These are phyloP conservation scores for Chionographis japonica DNA, from an alignment of 106 monocot species.

Conservation along the genomic window DNA sequence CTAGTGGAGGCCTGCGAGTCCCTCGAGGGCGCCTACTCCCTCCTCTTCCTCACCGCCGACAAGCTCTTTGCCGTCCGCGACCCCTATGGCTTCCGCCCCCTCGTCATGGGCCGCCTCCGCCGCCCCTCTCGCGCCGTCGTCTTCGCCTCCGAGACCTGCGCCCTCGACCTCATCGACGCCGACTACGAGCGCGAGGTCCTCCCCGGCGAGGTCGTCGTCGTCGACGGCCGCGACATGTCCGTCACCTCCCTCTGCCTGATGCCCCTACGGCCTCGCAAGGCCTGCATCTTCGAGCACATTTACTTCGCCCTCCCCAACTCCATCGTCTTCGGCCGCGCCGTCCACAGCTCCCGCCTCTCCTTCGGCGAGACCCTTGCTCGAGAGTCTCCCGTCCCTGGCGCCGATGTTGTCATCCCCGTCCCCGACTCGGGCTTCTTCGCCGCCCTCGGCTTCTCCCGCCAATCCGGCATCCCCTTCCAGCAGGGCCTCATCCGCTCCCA, in stretches of 20 bases:
- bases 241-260: slow-evolving; percentile 54
- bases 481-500: slow-evolving; percentile 86
- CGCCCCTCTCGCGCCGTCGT: slow-evolving; percentile 42
- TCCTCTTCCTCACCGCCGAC: slow-evolving; percentile 56
- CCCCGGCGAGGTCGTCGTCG: slow-evolving; percentile 38
- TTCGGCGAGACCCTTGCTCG: slow-evolving; percentile 68
- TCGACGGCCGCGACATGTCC: slow-evolving; percentile 32
- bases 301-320: slow-evolving; percentile 93
- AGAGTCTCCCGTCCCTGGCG: slow-evolving; percentile 57
- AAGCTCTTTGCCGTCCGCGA: slow-evolving; percentile 83
- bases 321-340: slow-evolving; percentile 63
- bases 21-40: slow-evolving; percentile 62
- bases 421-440: slow-evolving; percentile 95
- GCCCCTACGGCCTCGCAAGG: slow-evolving; percentile 45
- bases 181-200: slow-evolving; percentile 47
- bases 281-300: slow-evolving; percentile 88
- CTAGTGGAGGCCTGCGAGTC: slow-evolving; percentile 47
- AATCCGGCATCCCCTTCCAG: slow-evolving; percentile 63
- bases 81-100: slow-evolving; percentile 76
- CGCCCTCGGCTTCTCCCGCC: slow-evolving; percentile 63
- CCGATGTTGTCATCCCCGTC: slow-evolving; percentile 86
- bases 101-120: slow-evolving; percentile 65
- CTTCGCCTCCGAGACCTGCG: slow-evolving; percentile 77
- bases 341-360: slow-evolving; percentile 41
- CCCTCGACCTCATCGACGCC: slow-evolving; percentile 62